Conservation (phyloP, 2,329 filamentous ascomycete species). For the Calcarisporium arbuscula region DNA sequence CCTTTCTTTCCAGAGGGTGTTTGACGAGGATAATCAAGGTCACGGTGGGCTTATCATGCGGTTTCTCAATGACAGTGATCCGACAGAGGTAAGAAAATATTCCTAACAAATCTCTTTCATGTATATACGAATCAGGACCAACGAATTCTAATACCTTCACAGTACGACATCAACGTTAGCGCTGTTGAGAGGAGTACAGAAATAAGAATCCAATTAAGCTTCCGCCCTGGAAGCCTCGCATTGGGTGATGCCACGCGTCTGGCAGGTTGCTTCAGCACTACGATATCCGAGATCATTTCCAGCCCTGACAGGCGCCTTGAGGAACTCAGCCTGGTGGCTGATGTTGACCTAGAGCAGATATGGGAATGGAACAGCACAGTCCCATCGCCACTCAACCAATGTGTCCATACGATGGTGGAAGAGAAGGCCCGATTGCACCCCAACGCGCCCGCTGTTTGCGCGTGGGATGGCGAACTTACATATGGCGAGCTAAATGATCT, state of each 20-base stretch:
- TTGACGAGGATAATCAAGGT: no score
- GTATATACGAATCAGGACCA: no score
- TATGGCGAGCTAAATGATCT: conserved; percentile 12
- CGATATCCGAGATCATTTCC: neutral
- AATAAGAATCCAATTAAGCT: neutral
- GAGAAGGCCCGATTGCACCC: neutral
- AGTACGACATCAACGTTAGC: conserved; percentile 1
- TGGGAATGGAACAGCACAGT: conserved; percentile 12
- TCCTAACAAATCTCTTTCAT: neutral
- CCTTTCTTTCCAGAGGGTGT: conserved; percentile 2
- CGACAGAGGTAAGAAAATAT: conserved; percentile 1
- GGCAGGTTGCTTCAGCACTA: neutral
- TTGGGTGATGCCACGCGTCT: neutral
- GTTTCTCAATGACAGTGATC: conserved; percentile 1
- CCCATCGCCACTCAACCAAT: conserved; percentile 7
- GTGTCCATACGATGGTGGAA: conserved; percentile 12
- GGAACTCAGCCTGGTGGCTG: neutral
- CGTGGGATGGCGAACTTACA: conserved; percentile 14
- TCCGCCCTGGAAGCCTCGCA: neutral
- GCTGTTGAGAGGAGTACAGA: neutral
- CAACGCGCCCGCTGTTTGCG: conserved; percentile 10
- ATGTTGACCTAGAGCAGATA: neutral
- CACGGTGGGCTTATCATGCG: neutral
- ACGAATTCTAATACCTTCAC: neutral
- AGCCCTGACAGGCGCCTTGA: neutral